Conservation (phyloP, 495 filamentous ascomycete species). For the Terfezia boudieri region DNA sequence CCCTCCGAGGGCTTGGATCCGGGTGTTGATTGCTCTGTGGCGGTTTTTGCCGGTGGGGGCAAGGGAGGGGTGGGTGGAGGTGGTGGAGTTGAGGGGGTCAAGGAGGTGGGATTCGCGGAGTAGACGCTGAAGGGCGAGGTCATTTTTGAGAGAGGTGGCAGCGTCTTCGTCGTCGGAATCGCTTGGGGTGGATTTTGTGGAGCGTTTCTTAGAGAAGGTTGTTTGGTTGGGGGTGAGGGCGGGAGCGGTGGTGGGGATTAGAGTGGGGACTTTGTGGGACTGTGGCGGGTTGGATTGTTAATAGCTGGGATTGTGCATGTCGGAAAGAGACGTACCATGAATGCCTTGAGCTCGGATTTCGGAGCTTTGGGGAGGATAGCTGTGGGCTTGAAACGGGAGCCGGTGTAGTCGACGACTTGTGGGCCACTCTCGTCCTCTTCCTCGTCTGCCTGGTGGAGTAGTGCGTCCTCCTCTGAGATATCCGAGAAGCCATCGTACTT, state of each 20-base stretch:
- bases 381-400: conserved; percentile 15
- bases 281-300: conserved; percentile 15
- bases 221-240: conserved; percentile 7
- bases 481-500: neutral
- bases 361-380: conserved; percentile 23
- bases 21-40: conserved; percentile 59
- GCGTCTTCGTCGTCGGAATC: conserved; percentile 28
- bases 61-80: conserved; percentile 31
- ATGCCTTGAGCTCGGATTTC: conserved; percentile 51
- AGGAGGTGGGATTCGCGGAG: conserved; percentile 85
- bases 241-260: conserved; percentile 21
- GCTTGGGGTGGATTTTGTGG: conserved; percentile 10
- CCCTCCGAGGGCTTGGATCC: conserved; percentile 57
- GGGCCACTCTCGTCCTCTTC: conserved; percentile 16
- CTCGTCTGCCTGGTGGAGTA: neutral
- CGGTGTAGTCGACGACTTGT: conserved; percentile 46
- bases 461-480: neutral
- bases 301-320: neutral
- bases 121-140: conserved; percentile 72
- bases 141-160: conserved; percentile 56
- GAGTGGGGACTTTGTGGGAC: conserved; percentile 26
- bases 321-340: conserved; percentile 36
- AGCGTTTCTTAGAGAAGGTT: conserved; percentile 20
- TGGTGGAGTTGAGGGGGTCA: conserved; percentile 19
- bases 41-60: conserved; percentile 38